phyloP scores from a whole-genome alignment of 2,329 filamentous ascomycete genomes.

The Orbilia ellipsospora region DNA sequence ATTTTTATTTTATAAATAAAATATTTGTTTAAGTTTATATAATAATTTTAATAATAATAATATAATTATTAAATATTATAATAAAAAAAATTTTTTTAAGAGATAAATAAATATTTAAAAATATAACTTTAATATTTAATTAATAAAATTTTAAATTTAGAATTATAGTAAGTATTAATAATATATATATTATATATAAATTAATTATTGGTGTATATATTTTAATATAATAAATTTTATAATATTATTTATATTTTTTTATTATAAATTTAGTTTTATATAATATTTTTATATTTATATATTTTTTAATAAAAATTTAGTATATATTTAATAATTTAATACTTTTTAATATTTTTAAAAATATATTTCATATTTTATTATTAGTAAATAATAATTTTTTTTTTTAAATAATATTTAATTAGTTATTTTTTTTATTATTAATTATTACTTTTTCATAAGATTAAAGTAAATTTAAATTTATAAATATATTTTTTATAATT shows the following conservation, averaged over 20 bases:
- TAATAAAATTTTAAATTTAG: not conserved
- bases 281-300: not conserved
- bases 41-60: slow-evolving; percentile 1
- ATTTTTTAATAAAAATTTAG: too few relatives aligned
- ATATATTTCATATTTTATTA: too few relatives aligned
- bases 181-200: not conserved
- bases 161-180: not conserved
- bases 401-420: not conserved
- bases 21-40: not conserved
- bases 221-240: not conserved
- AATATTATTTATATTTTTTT: too few relatives aligned
- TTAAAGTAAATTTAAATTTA: not conserved
- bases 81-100: too few relatives aligned
- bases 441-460: not conserved
- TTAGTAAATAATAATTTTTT: slow-evolving; percentile 1
- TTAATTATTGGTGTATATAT: not conserved
- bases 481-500: not conserved
- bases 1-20: not conserved
- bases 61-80: not conserved
- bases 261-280: not conserved
- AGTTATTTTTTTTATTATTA: not conserved
- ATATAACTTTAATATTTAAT: not conserved
- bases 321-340: too few relatives aligned
- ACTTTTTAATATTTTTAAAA: too few relatives aligned
- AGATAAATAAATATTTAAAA: too few relatives aligned